Evolutionary conservation across 768 basidiomycete genomes (phyloP).

Genomic region (Albatrellus ellisii): DNA sequence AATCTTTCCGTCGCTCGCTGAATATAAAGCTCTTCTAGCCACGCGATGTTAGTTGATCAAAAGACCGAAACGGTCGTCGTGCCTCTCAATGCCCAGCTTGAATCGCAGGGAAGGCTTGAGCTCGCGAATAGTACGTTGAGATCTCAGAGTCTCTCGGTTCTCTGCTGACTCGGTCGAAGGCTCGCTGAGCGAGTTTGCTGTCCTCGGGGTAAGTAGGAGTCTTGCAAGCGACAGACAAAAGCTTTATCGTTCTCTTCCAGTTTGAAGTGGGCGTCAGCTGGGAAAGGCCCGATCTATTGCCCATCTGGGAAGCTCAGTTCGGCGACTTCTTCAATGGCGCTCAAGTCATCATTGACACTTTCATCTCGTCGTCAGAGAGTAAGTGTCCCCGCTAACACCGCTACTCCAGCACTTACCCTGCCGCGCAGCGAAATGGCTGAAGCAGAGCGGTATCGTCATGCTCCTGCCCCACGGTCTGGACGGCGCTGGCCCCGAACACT

Average conservation of each 20-base stretch:
- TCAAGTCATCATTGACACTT: conserved; percentile 80
- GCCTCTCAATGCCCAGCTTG: conserved; percentile 62
- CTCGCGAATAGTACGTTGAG: conserved; percentile 65
- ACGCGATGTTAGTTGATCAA: conserved; percentile 90
- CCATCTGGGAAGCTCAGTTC: conserved; percentile 93
- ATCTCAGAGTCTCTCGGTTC: background rate
- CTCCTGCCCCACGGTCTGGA: conserved; percentile 85
- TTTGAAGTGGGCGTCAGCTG: conserved; percentile 89
- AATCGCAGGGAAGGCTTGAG: conserved; percentile 48
- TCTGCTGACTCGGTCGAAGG: conserved; percentile 26
- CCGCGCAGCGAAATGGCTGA: conserved; percentile 75
- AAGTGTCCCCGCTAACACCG: conserved; percentile 16
- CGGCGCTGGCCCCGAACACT: conserved; percentile 90
- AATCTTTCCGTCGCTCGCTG: too few relatives aligned
- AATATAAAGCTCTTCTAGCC: conserved; percentile 27
- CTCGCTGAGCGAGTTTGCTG: conserved; percentile 82
- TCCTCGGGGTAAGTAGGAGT: conserved; percentile 52
- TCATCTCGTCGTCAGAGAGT: conserved; percentile 78
- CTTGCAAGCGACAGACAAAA: background rate
- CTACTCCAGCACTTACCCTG: conserved; percentile 1
- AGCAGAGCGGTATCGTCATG: conserved; percentile 79
- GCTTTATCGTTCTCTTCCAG: conserved; percentile 20
- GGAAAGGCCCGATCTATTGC: conserved; percentile 69
- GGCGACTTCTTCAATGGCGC: conserved; percentile 93
- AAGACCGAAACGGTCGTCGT: conserved; percentile 67